A percentile compares a stretch with the other conserved stretches of the same genome.
Conservation (phyloP, 805 yeast genomes). For the Phaffomyces thermotolerans region DNA sequence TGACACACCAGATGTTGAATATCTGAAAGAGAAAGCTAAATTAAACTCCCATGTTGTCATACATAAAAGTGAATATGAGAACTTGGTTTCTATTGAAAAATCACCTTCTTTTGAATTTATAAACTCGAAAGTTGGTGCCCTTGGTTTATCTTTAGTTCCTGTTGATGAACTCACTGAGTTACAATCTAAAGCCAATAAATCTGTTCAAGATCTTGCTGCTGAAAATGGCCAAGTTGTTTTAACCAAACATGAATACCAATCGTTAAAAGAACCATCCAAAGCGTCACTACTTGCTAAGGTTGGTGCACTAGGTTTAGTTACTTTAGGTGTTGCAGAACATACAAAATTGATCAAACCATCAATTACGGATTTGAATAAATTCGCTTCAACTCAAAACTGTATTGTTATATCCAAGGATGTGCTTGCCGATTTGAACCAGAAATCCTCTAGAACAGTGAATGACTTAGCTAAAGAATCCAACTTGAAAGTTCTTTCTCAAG, state of each 20-base stretch:
- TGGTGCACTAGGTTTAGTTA: conserved; percentile 7
- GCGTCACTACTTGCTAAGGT: conserved; percentile 5
- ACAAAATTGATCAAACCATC: conserved; percentile 7
- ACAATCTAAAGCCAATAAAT: conserved; percentile 6
- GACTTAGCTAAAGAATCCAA: conserved; percentile 8
- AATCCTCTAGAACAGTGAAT: conserved; percentile 3
- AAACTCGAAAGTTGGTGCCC: neutral
- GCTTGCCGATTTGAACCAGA: neutral
- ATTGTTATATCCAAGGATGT: conserved; percentile 5
- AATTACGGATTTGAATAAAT: conserved; percentile 3
- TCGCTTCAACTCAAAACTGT: conserved; percentile 2
- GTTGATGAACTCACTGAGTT: conserved; percentile 4
- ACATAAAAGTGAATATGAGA: conserved; percentile 8
- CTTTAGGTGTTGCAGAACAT: conserved; percentile 5
- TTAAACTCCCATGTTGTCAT: conserved; percentile 8
- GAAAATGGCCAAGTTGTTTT: conserved; percentile 11
- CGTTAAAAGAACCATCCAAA: conserved; percentile 13
- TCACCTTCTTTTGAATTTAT: neutral
- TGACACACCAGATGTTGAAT: conserved; percentile 20
- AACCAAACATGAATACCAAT: conserved; percentile 12
- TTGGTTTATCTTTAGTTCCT: conserved; percentile 6
- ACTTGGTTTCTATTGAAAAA: conserved; percentile 8
- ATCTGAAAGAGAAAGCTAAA: conserved; percentile 17
- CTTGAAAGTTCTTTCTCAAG: conserved; percentile 1
- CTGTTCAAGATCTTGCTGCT: conserved; percentile 6